Evolutionary conservation across 2,329 filamentous ascomycete species (phyloP).

Genomic region (Coccinonectria pachysandricola): DNA sequence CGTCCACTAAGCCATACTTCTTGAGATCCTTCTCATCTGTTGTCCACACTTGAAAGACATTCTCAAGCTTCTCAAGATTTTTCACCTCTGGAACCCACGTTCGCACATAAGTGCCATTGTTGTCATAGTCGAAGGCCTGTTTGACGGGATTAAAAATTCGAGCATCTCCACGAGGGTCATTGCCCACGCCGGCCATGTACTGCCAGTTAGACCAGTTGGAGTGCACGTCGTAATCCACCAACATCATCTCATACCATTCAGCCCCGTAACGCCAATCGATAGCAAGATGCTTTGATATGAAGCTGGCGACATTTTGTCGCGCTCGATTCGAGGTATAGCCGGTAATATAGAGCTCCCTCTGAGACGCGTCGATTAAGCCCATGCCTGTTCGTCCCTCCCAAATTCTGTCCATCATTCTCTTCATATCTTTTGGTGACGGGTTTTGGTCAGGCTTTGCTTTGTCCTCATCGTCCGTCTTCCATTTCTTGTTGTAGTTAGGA

Average conservation of each 20-base stretch:
- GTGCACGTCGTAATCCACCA: slow-evolving; percentile 66
- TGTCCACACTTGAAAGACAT: slow-evolving; percentile 64
- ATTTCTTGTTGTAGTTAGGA: slow-evolving; percentile 31
- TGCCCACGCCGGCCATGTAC: slow-evolving; percentile 70
- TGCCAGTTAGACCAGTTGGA: slow-evolving; percentile 81
- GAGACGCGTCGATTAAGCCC: slow-evolving; percentile 66
- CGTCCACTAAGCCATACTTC: slow-evolving; percentile 42
- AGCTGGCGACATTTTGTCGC: slow-evolving; percentile 66
- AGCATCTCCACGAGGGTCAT: slow-evolving; percentile 61
- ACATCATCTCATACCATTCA: slow-evolving; percentile 69
- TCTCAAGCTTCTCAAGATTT: slow-evolving; percentile 38
- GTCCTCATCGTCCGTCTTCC: slow-evolving; percentile 34
- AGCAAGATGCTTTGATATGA: slow-evolving; percentile 59
- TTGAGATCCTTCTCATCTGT: slow-evolving; percentile 48
- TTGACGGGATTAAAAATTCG: slow-evolving; percentile 78
- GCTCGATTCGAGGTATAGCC: slow-evolving; percentile 72
- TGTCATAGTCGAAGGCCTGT: slow-evolving; percentile 69
- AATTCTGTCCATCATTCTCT: slow-evolving; percentile 45
- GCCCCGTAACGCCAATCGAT: slow-evolving; percentile 75
- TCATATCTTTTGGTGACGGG: slow-evolving; percentile 32
- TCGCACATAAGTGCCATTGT: slow-evolving; percentile 57
- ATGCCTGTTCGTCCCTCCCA: slow-evolving; percentile 61
- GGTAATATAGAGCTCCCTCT: slow-evolving; percentile 63
- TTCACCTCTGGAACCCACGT: slow-evolving; percentile 62
- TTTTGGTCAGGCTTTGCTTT: slow-evolving; percentile 25